Evolutionary conservation across 1,284 basidiomycete species (phyloP), one percentile per base, ranked within the genome.

Genomic region (Coniophora puteana): DNA sequence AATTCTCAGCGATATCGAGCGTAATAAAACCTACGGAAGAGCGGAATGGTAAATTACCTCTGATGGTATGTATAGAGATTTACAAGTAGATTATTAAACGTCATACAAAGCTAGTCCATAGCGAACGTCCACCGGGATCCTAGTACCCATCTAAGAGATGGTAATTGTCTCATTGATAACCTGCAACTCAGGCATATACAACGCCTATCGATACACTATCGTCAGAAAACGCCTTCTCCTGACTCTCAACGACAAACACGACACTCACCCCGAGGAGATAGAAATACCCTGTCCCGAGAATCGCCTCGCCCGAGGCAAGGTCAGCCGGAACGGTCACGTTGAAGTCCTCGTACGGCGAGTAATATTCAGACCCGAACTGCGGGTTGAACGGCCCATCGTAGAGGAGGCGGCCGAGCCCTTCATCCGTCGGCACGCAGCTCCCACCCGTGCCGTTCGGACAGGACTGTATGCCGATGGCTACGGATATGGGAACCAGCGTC

Each of bases 341-440:
- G 21, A 43, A 38, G 14, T 48, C 34, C 8, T 48, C 36, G 12
- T 48, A 46, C 16, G 27, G 20, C 27, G 35, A 35, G 17, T 37
- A 11, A 11, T 29, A 34, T 13, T 16, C 43, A 13, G 30, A 21
- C 3, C 29, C 45, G 7, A 20, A 23, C 13, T 20, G 33, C 4
- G 43, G 42, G 8, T 30, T 30, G 33, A 30, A 45, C 5, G 44
- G 44, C 11, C 45, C 45, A 23, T 28, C 25, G n/a, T 46, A 46
- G 26, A 46, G 25, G 24, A 46, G 3, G 3, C 30, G 31, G 24
- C 45, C 45, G 18, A 46, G 23, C 5, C 13, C 38, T 7, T 25
- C 20, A 28, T 16, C 27, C 16, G 34, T 8, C 6, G 45, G 37
- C 18, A 30, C 17, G 27, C 45, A 46, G 7, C 23, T 10, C 18